Percentiles rank a stretch among this genome's conserved stretches.
Evolutionary conservation across 139 green algal genomes (phyloP).

Genomic region (Coelastrella sp.): DNA sequence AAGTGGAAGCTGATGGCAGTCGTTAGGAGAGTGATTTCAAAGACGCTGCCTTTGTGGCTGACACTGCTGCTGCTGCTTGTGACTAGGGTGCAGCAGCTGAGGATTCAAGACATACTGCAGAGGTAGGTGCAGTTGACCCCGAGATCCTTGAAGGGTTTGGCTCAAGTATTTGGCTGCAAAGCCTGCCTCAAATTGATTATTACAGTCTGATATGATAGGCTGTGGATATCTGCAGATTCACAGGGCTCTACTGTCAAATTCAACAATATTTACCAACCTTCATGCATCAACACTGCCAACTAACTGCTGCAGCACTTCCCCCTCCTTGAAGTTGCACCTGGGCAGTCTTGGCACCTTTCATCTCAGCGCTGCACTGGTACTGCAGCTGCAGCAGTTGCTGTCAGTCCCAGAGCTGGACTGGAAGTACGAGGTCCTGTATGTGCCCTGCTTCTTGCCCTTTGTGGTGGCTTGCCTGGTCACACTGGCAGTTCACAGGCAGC

Average conservation of each 20-base stretch:
- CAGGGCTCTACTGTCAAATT: background rate
- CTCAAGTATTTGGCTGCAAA: background rate
- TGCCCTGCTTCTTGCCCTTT: conserved; percentile 60
- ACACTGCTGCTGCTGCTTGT: conserved; percentile 56
- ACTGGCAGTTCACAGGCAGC: conserved; percentile 30
- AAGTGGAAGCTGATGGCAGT: background rate
- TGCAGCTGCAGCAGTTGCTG: conserved; percentile 37
- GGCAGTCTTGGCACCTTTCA: conserved; percentile 12
- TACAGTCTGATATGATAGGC: background rate
- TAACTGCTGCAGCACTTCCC: background rate
- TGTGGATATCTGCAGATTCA: background rate
- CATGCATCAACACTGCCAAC: background rate
- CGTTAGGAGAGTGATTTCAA: background rate
- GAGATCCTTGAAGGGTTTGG: background rate
- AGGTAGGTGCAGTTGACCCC: background rate
- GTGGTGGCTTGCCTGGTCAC: conserved; percentile 45
- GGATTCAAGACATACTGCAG: conserved; percentile 40
- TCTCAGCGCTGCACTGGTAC: conserved; percentile 33
- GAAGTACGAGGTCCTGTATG: conserved; percentile 58
- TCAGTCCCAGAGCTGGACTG: conserved; percentile 18
- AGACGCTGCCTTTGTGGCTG: conserved; percentile 53
- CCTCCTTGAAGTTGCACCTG: background rate
- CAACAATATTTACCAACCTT: background rate
- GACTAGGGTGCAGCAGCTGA: conserved; percentile 45
- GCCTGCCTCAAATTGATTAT: background rate